These are phyloP conservation scores for Vigna unguiculata DNA, from an alignment of 306 rosid genomes.

Conservation along the genomic window DNA sequence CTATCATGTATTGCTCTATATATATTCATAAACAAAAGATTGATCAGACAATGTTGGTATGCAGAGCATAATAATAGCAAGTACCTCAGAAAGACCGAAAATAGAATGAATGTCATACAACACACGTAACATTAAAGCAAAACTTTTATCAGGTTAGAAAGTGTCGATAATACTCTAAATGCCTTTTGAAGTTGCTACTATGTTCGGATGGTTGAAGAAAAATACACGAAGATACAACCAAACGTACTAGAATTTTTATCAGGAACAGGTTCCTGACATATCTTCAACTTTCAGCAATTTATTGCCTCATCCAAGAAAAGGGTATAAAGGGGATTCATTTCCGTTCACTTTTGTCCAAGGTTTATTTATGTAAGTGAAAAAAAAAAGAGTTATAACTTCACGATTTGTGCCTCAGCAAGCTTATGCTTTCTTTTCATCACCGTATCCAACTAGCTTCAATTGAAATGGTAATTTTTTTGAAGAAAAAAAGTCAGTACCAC, in stretches of 20 bases:
- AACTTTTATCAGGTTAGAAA: too few relatives aligned
- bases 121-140: not conserved
- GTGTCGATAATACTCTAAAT: too few relatives aligned
- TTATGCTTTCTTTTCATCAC: not conserved
- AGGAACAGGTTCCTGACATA: not conserved
- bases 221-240: not conserved
- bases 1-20: not conserved
- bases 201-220: not conserved
- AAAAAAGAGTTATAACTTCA: not conserved
- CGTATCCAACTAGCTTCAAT: not conserved
- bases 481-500: not conserved
- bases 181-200: not conserved
- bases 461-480: not conserved
- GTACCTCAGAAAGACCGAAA: not conserved
- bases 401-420: conserved; percentile 29
- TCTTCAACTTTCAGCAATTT: conserved; percentile 28
- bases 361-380: not conserved
- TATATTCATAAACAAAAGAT: not conserved
- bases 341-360: conserved; percentile 14
- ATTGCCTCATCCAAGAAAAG: not conserved
- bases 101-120: conserved; percentile 7
- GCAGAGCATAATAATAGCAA: not conserved
- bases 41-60: conserved; percentile 3
- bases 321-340: conserved; percentile 15
- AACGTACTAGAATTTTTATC: not conserved